Evolutionary conservation across 2,329 filamentous ascomycete species (phyloP), one percentile per base, ranked within the genome.

Genomic region (Colletotrichum cereale): DNA sequence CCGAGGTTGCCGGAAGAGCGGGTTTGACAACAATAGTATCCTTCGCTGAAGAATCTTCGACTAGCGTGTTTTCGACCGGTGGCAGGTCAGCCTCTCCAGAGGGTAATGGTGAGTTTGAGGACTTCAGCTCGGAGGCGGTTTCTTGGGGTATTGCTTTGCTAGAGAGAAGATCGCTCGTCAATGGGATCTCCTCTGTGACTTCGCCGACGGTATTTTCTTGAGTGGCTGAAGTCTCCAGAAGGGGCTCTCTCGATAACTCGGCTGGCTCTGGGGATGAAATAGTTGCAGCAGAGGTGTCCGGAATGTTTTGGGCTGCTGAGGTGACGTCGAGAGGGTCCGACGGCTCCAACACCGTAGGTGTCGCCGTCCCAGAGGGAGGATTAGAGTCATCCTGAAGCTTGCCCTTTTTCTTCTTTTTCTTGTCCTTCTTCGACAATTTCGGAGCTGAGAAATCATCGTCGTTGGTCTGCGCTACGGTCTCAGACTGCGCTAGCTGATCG

Each of bases 361-460:
- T 66, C n/a, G 70, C 40, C 24, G 42, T 44, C 18, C 36, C 71
- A 48, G 71, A 73, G 31, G 38, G 48, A 53, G 42, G 24, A 11
- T 62, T 50, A 3, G 60, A 61, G 26, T 67, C 55, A 11, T 61
- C 60, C 14, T 58, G 40, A 47, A 53, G 31, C 52, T 71, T 71
- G 66, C 66, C 62, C 73, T 75, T 75, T 56, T 73, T 72, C 34
- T 64, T 61, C 66, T 74, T 74, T 48, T 72, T 75, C 64, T 71
- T 75, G 31, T 75, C 71, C 24, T 73, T 76, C 70, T 70, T 75
- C 12, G 67, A 68, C 38, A 67, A 42, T 24, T 62, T 70, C n/a
- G 53, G 42, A 11, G 26, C 26, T 11, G 63, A 48, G 21, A 24
- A 24, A 21, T 62, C 48, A 3, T 66, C 47, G 21, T 52, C 44